These are phyloP conservation scores for Penicillium salamii DNA, from an alignment of 495 filamentous ascomycete species.

Conservation along the genomic window DNA sequence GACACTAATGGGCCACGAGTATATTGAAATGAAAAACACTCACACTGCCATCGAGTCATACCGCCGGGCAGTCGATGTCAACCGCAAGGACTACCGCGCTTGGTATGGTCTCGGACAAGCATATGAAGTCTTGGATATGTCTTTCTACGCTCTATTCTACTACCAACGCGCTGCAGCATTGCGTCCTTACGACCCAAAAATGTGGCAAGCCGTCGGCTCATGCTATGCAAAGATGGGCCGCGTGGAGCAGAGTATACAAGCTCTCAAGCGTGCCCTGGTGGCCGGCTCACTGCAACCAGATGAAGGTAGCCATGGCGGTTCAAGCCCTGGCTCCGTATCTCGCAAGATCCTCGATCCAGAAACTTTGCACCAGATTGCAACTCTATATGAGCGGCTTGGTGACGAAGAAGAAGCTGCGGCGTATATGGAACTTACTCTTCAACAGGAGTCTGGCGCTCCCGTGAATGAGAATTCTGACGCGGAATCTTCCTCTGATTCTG, in stretches of 20 bases:
- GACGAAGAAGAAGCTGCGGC: slow-evolving; percentile 75
- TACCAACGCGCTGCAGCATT: slow-evolving; percentile 93
- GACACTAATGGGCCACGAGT: slow-evolving; percentile 99
- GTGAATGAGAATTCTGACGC: slow-evolving; percentile 31
- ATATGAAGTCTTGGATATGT: slow-evolving; percentile 97
- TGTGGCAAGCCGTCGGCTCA: slow-evolving; percentile 95
- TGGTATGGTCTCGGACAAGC: slow-evolving; percentile 98
- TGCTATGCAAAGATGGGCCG: slow-evolving; percentile 87
- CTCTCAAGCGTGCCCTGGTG: slow-evolving; percentile 84
- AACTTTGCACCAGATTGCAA: slow-evolving; percentile 83
- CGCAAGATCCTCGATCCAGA: slow-evolving; percentile 78
- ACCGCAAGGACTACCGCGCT: slow-evolving; percentile 93
- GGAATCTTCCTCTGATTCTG: slow-evolving; percentile 24
- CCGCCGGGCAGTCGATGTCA: slow-evolving; percentile 91
- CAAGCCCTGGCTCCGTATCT: slow-evolving; percentile 18
- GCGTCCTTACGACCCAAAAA: slow-evolving; percentile 89
- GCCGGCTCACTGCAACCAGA: slow-evolving; percentile 79
- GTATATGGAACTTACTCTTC: slow-evolving; percentile 93
- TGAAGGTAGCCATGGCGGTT: slow-evolving; percentile 25
- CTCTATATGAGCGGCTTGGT: slow-evolving; percentile 77
- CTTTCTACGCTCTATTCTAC: slow-evolving; percentile 94
- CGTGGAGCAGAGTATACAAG: slow-evolving; percentile 82
- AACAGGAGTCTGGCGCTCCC: slow-evolving; percentile 68
- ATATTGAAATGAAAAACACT: slow-evolving; percentile 98
- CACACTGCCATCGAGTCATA: slow-evolving; percentile 98